Evolutionary conservation across 1,139 yeast species (phyloP), one percentile per base, ranked within the genome.

Genomic region (Yamadazyma epiphylla): DNA sequence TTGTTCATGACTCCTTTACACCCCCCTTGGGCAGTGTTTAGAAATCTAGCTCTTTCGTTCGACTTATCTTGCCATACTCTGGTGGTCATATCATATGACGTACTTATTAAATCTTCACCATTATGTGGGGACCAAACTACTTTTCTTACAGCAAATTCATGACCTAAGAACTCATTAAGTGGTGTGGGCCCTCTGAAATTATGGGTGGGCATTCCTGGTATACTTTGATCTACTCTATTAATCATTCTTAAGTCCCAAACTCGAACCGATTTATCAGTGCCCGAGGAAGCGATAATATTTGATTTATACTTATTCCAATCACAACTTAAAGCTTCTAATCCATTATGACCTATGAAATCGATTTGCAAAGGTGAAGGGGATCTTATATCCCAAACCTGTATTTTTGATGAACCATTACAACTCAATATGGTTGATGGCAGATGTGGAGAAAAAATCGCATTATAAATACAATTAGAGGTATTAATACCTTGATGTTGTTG

Each of bases 221-320:
- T 28, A 25, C 51, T 54, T 15, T 62, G 49, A 40, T 60, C 67
- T n/a, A 61, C 40, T 30, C 57, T 53, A 22, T 60, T 55, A 5
- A 83, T 67, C 81, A 80, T 80, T 35, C 97, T 66, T 32, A 85
- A 57, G 53, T 91, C 98, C 96, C 97, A 89, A 3, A 87, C 65
- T 41, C 88, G 72, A 27, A 88, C 74, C 15, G 80, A 65, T 49
- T 85, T 84, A 55, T 91, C 97, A 9, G 94, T 94, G 7, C 96
- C 95, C 2, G 85, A 94, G 0, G 94, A 77, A 3, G 95, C 95
- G 7, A 91, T 63, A 1, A 86, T 74, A 3, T 81, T 71, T 2
- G 87, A 72, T 43, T 86, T 70, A 56, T 91, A 91, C 55, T 89
- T 88, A 60, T 91, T 91, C 81, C 91, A 89, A 60, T 88, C 96